Base-by-base conservation (phyloP, 352 stramenopile genomes). In the Globisporangium irregulare region DNA sequence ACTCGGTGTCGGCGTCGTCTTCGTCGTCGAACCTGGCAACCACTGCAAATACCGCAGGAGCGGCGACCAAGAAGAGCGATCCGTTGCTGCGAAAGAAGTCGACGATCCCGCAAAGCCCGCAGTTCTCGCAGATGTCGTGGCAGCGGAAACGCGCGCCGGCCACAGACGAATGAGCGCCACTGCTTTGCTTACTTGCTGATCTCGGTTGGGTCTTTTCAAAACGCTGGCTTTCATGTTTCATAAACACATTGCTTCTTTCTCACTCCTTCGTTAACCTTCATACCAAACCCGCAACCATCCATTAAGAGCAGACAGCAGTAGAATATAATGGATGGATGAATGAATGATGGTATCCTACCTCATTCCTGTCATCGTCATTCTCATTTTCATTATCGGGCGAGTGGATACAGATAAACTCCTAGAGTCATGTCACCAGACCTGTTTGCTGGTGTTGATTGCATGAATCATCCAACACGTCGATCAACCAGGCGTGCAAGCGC, bases 111-210 rank as follows among this genome's bases (percentile, higher is more conserved):
- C 81, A 92, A 50, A 93, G 85, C 48, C 85, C 84, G 8, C 82
- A 89, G 63, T 92, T 93, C 63, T 91, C 87, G 22, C 81, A 91
- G 58, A 93, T 92, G 84, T 93, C 87, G 53, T 93, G 87, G 85
- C 84, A 95, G 59, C 81, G 81, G 55, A 94, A 92, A 66, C 76
- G 73, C 27, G 73, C 67, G 4, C 68, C 71, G 8, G 62, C 27
- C 10, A 80, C 75, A 54, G 70, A 78, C 43, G 75, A 85, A 32
- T 82, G 68, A 80, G 36, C 36, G 55, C 10, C 32, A 14, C 20
- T 27, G 32, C 58, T 38, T 36, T 32, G 29, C 4, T 32, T 4
- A 12, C n/a, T 24, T 43, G 29, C 41, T 48, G 41, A 48, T n/a
- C 41, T 48, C 7, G 41, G 41, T 8, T 8, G 27, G n/a, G 36